Percentiles rank a stretch among this genome's conserved stretches.
These are phyloP conservation scores for Tricholoma furcatifolium DNA, from an alignment of 768 basidiomycete genomes.

Conservation along the genomic window DNA sequence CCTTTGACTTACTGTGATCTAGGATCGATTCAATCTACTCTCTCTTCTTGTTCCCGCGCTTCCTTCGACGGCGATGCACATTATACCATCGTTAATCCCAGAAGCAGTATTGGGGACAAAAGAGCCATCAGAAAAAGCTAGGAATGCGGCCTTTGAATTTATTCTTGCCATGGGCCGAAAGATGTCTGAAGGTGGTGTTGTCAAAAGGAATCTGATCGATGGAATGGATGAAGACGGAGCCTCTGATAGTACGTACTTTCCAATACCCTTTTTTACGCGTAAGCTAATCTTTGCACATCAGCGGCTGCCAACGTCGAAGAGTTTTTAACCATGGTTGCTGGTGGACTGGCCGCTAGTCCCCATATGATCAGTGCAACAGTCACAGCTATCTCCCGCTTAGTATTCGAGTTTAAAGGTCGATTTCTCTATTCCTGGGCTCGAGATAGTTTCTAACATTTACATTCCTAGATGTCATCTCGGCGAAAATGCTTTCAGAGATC, in stretches of 20 bases:
- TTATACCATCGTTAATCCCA: constrained; percentile 87
- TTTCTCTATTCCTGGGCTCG: background rate
- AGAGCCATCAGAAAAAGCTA: constrained; percentile 91
- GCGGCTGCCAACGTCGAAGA: constrained; percentile 82
- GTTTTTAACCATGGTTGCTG: constrained; percentile 95
- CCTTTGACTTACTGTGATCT: constrained; percentile 12
- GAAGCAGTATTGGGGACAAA: constrained; percentile 96
- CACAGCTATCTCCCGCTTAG: constrained; percentile 87
- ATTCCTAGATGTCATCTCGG: constrained; percentile 59
- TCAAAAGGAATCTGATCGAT: constrained; percentile 73
- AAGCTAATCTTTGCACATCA: constrained; percentile 10
- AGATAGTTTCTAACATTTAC: background rate
- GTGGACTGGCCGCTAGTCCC: constrained; percentile 88
- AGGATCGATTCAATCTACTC: constrained; percentile 86
- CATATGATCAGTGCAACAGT: constrained; percentile 99
- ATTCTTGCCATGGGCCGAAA: constrained; percentile 90
- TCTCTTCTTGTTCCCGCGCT: constrained; percentile 65
- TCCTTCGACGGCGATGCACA: constrained; percentile 69
- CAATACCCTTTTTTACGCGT: background rate
- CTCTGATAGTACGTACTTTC: constrained; percentile 41
- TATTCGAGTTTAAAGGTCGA: constrained; percentile 95
- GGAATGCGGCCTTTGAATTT: constrained; percentile 86
- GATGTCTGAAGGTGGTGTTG: constrained; percentile 84
- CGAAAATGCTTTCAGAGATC: constrained; percentile 78
- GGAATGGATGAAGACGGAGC: constrained; percentile 77